Conservation (phyloP, 2,329 filamentous ascomycete genomes). For the Plenodomus lindquistii region DNA sequence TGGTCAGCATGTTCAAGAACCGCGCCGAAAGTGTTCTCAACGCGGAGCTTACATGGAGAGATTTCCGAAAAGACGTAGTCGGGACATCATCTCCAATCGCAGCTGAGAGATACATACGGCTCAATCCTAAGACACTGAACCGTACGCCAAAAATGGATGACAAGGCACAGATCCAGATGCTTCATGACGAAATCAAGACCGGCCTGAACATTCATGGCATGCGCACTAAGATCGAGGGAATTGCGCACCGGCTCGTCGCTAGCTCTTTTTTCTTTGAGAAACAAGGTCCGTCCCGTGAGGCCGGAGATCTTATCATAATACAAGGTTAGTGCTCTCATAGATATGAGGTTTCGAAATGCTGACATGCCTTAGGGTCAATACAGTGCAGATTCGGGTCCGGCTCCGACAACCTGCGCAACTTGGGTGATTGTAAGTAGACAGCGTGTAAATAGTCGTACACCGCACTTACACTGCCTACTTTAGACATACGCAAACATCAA, state of each 20-base stretch:
- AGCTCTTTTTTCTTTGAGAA: constrained; percentile 26
- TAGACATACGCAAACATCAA: not conserved
- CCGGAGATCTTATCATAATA: not conserved
- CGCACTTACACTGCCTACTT: not conserved
- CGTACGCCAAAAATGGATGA: constrained; percentile 11
- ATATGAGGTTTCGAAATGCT: not conserved
- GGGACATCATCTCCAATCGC: not conserved
- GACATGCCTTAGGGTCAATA: not conserved
- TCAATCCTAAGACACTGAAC: constrained; percentile 10
- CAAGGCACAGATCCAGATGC: not conserved
- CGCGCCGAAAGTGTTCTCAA: constrained; percentile 3
- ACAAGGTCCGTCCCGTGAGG: not conserved
- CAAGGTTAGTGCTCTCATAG: not conserved
- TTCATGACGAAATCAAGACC: constrained; percentile 2
- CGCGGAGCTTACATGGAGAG: constrained; percentile 3
- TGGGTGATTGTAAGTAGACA: not conserved
- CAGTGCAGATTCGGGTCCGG: not conserved
- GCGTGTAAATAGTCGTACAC: not conserved
- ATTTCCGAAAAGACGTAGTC: not conserved
- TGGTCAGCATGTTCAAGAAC: not conserved
- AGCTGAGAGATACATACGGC: constrained; percentile 7
- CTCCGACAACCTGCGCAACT: not conserved
- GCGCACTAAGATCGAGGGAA: constrained; percentile 5
- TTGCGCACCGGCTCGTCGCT: constrained; percentile 16
- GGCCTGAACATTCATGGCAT: not conserved